Conservation (phyloP, 148 eudicot species). For the Rhododendron ferrugineum region DNA sequence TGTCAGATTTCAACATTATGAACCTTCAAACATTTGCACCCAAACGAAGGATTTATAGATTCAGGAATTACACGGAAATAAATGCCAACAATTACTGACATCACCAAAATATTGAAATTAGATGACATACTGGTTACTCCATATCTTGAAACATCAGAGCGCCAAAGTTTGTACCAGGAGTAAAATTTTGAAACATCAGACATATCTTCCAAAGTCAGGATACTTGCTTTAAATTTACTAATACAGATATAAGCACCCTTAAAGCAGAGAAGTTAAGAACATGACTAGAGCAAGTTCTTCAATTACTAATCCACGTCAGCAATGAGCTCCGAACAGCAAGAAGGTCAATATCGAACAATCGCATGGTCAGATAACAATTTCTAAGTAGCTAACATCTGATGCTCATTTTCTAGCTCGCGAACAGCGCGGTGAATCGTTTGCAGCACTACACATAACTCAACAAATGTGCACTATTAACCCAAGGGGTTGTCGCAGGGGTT, state of each 20-base stretch:
- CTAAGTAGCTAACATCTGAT: background rate
- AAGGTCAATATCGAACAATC: background rate
- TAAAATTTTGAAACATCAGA: background rate
- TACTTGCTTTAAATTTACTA: background rate
- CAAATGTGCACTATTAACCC: background rate
- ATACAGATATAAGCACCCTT: background rate
- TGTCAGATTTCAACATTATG: slow-evolving; percentile 15
- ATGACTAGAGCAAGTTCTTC: background rate
- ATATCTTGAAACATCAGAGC: background rate
- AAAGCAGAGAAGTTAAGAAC: background rate
- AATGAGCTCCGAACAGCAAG: background rate
- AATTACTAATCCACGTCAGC: background rate
- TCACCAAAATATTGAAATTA: background rate
- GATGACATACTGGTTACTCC: background rate
- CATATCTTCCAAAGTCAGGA: background rate
- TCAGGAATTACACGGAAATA: background rate
- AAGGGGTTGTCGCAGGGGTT: background rate
- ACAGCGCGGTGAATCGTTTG: background rate
- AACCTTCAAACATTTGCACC: background rate
- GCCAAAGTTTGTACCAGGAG: no score
- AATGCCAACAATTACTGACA: background rate
- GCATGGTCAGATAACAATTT: background rate
- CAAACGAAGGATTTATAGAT: background rate
- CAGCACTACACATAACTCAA: background rate
- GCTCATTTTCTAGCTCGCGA: background rate